Base-by-base conservation (phyloP, 2,329 filamentous ascomycete species). In the Sphaerulina vaccinii region DNA sequence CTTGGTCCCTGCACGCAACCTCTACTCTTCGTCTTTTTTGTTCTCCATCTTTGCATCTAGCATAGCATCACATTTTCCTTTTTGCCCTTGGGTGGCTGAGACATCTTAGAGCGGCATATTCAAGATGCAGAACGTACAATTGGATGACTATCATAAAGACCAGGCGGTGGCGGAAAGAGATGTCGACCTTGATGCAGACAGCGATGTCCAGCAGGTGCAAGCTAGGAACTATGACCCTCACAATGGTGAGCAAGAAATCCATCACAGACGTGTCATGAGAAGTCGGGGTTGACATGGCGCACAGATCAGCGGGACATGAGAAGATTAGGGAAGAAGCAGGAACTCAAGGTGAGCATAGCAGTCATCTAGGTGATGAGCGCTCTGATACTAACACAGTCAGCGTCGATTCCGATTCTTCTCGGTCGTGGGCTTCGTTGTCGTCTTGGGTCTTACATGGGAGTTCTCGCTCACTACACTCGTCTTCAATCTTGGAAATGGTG, bases 401-500 rank as follows among this genome's bases (percentile, higher is more conserved):
- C 58, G 63, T 48, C 60, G 59, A 37, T 66, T 67, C 44, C 51
- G 62, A 32, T 64, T 62, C 49, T 61, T 62, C 46, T 58, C 55
- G 38, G 63, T 67, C 40, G 59, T 64, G 9, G 62, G 62, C 22
- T 67, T 63, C 38, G 58, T 62, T 11, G 54, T 62, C 33, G 56
- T 67, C 11, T 55, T 65, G 3, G 62, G 61, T 21, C 50, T 58
- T 10, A 62, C 62, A 7, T 67, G 62, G 62, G 57, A 60, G 16
- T 60, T 60, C 50, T 58, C 55, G 4, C 55, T 60, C 32, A 55
- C 56, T 13, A 60, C 54, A 16, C 42, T 51, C 43, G 48, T 59
- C 49, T 62, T 65, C 54, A 58, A 55, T 32, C 57, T 64, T 29
- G 51, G 58, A 6, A 79, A 80, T 57, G 79, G 79, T 6, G 79